Evolutionary conservation across 345 rosid species (phyloP).

Genomic region (Brassica rapa): DNA sequence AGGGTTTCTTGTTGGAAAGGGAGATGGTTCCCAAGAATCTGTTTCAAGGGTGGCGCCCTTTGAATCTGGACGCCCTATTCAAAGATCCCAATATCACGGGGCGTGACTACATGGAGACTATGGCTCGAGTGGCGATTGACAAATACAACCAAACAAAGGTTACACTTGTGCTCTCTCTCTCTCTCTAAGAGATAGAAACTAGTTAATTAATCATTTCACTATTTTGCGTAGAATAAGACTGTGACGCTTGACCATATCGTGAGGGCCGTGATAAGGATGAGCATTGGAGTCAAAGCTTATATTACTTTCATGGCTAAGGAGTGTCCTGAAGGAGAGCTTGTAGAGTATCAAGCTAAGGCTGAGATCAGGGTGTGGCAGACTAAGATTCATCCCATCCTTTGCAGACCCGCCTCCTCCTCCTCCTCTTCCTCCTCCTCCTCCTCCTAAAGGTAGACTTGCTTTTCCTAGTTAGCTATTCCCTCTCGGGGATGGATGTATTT

Average conservation of each 20-base stretch:
- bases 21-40: not conserved
- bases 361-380: not conserved
- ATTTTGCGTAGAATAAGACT: not conserved
- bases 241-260: not conserved
- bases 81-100: not conserved
- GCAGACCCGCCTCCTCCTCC: not conserved
- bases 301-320: not conserved
- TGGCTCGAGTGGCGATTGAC: not conserved
- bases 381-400: not conserved
- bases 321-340: not conserved
- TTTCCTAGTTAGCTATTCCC: not conserved
- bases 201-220: not conserved
- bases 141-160: not conserved
- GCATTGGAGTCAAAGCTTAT: not conserved
- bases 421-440: not conserved
- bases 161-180: not conserved
- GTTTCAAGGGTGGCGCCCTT: not conserved
- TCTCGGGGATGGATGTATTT: not conserved
- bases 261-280: not conserved
- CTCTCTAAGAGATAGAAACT: not conserved
- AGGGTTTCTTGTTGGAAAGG: not conserved
- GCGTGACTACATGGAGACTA: not conserved
- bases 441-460: no score
- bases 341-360: not conserved
- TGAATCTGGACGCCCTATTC: not conserved